Conservation (phyloP, 164 flowering plant species). For the Pachysandra terminalis region DNA sequence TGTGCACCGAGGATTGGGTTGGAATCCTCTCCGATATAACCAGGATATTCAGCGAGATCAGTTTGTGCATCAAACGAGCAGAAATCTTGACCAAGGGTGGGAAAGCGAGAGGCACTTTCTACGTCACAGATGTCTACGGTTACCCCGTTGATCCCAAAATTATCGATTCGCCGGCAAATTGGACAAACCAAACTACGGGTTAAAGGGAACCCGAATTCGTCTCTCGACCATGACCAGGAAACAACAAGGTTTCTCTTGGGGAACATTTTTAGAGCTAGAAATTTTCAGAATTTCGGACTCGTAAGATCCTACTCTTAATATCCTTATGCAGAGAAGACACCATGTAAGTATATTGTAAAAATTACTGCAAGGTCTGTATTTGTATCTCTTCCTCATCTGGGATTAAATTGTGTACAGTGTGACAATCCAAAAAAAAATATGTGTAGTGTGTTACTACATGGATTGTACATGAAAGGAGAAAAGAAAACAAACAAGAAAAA, state of each 20-base stretch:
- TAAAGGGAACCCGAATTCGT: constrained; percentile 30
- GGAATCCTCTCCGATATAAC: constrained; percentile 58
- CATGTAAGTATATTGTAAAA: constrained; percentile 15
- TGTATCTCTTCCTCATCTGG: too few relatives aligned
- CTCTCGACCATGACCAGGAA: constrained; percentile 38
- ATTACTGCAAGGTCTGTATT: constrained; percentile 4
- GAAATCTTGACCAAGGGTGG: constrained; percentile 68
- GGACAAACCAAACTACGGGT: constrained; percentile 53
- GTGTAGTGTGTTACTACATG: constrained; percentile 17
- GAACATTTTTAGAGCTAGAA: too few relatives aligned
- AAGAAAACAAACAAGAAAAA: too few relatives aligned
- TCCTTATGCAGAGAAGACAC: constrained; percentile 2
- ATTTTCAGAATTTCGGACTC: too few relatives aligned
- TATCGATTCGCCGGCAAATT: constrained; percentile 61
- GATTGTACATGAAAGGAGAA: too few relatives aligned
- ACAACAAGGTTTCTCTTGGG: constrained; percentile 22
- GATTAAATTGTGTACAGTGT: too few relatives aligned
- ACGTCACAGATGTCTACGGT: constrained; percentile 75
- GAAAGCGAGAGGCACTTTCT: constrained; percentile 67
- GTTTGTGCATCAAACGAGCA: constrained; percentile 69
- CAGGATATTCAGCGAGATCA: constrained; percentile 77
- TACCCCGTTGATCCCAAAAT: constrained; percentile 63
- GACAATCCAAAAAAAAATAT: constrained; percentile 9
- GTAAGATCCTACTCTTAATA: too few relatives aligned
- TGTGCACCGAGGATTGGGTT: constrained; percentile 64